Evolutionary conservation across 2,329 filamentous ascomycete species (phyloP).

Genomic region (Xylogone sp.): DNA sequence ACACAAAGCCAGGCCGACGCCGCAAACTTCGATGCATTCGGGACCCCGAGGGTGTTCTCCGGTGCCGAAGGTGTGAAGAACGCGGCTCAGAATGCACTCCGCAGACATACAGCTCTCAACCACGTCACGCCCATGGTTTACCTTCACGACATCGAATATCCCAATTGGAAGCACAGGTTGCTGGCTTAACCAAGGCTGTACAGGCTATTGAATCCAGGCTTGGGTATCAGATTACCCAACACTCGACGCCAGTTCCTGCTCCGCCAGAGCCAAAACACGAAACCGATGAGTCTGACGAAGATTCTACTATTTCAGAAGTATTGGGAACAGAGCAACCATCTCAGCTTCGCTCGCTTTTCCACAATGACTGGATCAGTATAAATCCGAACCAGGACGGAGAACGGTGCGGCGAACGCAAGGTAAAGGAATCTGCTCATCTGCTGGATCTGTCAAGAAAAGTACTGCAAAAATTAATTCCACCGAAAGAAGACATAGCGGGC

Average conservation of each 20-base stretch:
- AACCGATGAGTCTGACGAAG: slow-evolving; percentile 11
- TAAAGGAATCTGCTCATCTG: slow-evolving; percentile 7
- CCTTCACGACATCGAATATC: slow-evolving; percentile 18
- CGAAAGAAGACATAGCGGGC: slow-evolving; percentile 18
- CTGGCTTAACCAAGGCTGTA: slow-evolving; percentile 14
- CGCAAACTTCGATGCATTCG: slow-evolving; percentile 29
- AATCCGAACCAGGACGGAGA: slow-evolving; percentile 13
- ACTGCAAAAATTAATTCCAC: slow-evolving; percentile 20
- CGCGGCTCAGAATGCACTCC: slow-evolving; percentile 15
- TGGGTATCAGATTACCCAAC: slow-evolving; percentile 4
- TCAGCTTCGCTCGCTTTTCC: slow-evolving; percentile 26
- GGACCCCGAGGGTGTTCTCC: slow-evolving; percentile 15
- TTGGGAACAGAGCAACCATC: slow-evolving; percentile 19
- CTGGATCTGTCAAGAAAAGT: slow-evolving; percentile 7
- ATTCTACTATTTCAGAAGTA: slow-evolving; percentile 9
- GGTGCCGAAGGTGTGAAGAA: slow-evolving; percentile 16
- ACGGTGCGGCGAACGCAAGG: slow-evolving; percentile 37
- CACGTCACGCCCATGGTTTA: slow-evolving; percentile 7
- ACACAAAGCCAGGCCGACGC: slow-evolving; percentile 19
- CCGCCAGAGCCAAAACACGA: slow-evolving; percentile 1
- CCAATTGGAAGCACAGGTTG: slow-evolving; percentile 16
- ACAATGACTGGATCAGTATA: slow-evolving; percentile 24
- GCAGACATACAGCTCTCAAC: slow-evolving; percentile 14
- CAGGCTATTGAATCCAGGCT: slow-evolving; percentile 13
- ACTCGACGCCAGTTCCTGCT: slow-evolving; percentile 1